Evolutionary conservation across 2,329 filamentous ascomycete genomes (phyloP).

Genomic region (Podosphaera fusca): DNA sequence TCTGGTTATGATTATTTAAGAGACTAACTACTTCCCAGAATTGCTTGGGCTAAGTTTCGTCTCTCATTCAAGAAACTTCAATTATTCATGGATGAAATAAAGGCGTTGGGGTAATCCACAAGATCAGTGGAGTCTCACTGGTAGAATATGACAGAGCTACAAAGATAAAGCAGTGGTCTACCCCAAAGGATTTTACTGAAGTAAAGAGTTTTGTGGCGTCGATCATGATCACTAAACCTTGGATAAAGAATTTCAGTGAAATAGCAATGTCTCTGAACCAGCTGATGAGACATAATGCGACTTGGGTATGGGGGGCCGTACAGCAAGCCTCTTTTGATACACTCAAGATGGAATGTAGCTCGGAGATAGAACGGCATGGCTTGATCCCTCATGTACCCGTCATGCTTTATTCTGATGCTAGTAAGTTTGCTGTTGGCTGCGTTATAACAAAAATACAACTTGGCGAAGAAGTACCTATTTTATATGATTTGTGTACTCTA

Average conservation of each 20-base stretch:
- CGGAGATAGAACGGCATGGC: background rate
- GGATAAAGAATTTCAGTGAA: background rate
- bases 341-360: background rate
- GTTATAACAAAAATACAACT: background rate
- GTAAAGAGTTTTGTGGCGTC: background rate
- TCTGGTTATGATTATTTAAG: background rate
- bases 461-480: background rate
- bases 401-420: background rate
- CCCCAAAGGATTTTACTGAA: background rate
- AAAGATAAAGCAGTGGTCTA: conserved; percentile 1
- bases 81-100: background rate
- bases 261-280: background rate
- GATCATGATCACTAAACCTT: background rate
- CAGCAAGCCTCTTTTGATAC: background rate
- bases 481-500: background rate
- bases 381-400: background rate
- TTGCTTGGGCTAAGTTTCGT: background rate
- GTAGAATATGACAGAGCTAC: background rate
- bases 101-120: background rate
- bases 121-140: background rate
- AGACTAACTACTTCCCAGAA: background rate
- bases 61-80: background rate
- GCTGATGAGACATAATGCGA: background rate
- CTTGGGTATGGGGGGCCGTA: background rate
- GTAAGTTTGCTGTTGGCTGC: background rate